Base-by-base conservation (phyloP, 495 filamentous ascomycete genomes). In the Symbiotaphrina buchneri region DNA sequence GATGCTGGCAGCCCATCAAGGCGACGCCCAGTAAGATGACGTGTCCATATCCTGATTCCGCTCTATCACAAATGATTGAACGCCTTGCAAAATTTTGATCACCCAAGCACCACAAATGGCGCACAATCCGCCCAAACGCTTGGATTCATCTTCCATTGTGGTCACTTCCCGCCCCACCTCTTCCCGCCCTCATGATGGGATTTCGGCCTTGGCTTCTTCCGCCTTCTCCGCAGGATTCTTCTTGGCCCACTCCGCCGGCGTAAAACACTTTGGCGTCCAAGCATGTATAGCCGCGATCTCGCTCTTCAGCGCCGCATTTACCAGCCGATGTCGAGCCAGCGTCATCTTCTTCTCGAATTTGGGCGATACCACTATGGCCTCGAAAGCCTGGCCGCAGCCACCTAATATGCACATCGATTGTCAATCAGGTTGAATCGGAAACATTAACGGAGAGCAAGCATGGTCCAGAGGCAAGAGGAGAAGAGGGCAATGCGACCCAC, bases 181-280 rank as follows among this genome's bases (percentile, higher is more conserved):
- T n/a, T n/a, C n/a, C n/a, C n/a, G n/a, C n/a, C n/a, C n/a, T n/a
- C n/a, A n/a, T n/a, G n/a, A n/a, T n/a, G n/a, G n/a, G n/a, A n/a
- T n/a, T n/a, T n/a, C n/a, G n/a, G n/a, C n/a, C n/a, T n/a, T n/a
- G n/a, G n/a, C n/a, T 25, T 25, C 8, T 25, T 25, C 8, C 23
- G 8, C 8, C 23, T 8, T 13, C 23, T 8, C 23, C 23, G 28
- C 51, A 11, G 31, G 54, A 46, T 64, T 63, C 51, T 73, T 63
- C 48, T 63, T 71, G 56, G 74, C 69, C 72, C 78, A 94, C 56
- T 97, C 81, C 49, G 84, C 85, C 1, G 83, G 81, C 10, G 87
- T 95, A 57, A 75, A 80, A 52, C 90, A 95, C 54, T 84, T 92
- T 16, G 87, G 80, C 35, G 79, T 85, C 87, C 87, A 97, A n/a